Base-by-base conservation (phyloP, 148 eudicot species). In the Hydrangea macrophylla region DNA sequence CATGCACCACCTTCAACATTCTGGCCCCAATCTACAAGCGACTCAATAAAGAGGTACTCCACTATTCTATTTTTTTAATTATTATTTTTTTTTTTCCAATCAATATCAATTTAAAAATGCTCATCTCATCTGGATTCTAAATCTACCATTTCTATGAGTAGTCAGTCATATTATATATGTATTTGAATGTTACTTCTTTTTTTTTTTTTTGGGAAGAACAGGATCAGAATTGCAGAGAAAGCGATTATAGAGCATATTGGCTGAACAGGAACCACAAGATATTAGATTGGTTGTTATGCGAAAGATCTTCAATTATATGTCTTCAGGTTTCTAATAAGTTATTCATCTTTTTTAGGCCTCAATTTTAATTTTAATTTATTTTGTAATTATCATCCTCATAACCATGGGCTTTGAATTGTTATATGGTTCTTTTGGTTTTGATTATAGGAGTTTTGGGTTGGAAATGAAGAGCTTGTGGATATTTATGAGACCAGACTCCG, bases 371-470 rank as follows among this genome's bases (percentile, higher is more conserved):
- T 33, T 28, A 58, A 23, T 32, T 25, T 69, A 35, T 68, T 72
- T 42, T 13, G 48, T 18, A 42, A 11, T 42, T 42, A 11, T n/a
- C n/a, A 42, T 42, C 48, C 11, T 42, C 6, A 9, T 42, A 24
- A n/a, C n/a, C n/a, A n/a, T n/a, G n/a, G n/a, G n/a, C n/a, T n/a
- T n/a, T n/a, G 25, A 59, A 26, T 57, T 27, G 27, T 28, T 31
- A 3, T 24, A 58, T 77, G 53, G 23, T 48, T 18, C n/a, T n/a
- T n/a, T n/a, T n/a, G n/a, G n/a, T n/a, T n/a, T n/a, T n/a, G n/a
- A 71, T n/a, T n/a, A 57, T 77, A 94, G 99, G 99, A 94, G 74
- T 95, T 90, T 75, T 95, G 99, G 99, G 97, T 95, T 82, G 97
- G 96, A 42, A 95, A 91, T 69, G 94, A 95, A 67, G 97, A 91